Evolutionary conservation across 2,329 filamentous ascomycete species (phyloP).

Genomic region (Fusarium protoensiforme): DNA sequence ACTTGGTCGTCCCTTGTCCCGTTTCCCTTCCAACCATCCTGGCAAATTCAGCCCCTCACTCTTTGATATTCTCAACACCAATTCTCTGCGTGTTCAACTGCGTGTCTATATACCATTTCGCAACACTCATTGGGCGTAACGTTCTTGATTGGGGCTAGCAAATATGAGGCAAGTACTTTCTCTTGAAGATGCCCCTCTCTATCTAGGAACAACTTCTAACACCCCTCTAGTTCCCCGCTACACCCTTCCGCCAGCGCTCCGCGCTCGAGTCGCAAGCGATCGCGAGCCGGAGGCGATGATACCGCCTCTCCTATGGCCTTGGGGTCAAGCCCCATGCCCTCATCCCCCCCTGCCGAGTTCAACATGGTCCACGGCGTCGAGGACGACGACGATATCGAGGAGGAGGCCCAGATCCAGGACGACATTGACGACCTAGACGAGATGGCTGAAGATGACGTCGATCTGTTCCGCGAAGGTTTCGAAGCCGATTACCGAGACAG

Average conservation of each 20-base stretch:
- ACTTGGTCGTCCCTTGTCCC: slow-evolving; percentile 20
- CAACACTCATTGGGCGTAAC: slow-evolving; percentile 6
- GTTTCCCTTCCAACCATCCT: slow-evolving; percentile 34
- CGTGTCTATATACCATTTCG: slow-evolving; percentile 1
- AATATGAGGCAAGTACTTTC: slow-evolving; percentile 24
- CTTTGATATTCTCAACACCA: slow-evolving; percentile 20
- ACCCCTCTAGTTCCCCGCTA: slow-evolving; percentile 76
- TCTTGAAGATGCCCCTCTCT: neutral
- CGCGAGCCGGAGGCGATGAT: slow-evolving; percentile 63
- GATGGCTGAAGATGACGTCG: slow-evolving; percentile 82
- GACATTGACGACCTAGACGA: slow-evolving; percentile 84
- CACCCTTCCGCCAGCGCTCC: slow-evolving; percentile 75
- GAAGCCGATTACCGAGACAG: slow-evolving; percentile 77
- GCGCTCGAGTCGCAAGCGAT: slow-evolving; percentile 65
- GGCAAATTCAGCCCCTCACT: slow-evolving; percentile 38
- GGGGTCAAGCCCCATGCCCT: slow-evolving; percentile 73
- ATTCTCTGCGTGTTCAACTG: slow-evolving; percentile 2
- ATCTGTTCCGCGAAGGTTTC: slow-evolving; percentile 80
- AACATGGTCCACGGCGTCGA: slow-evolving; percentile 74
- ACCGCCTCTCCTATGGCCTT: slow-evolving; percentile 61
- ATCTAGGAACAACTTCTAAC: slow-evolving; percentile 13
- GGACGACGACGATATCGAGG: slow-evolving; percentile 77
- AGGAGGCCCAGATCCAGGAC: slow-evolving; percentile 77
- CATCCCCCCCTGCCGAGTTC: slow-evolving; percentile 70
- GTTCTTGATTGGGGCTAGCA: slow-evolving; percentile 7